Conservation (phyloP, 805 yeast genomes). For the Saturnispora bothae region DNA sequence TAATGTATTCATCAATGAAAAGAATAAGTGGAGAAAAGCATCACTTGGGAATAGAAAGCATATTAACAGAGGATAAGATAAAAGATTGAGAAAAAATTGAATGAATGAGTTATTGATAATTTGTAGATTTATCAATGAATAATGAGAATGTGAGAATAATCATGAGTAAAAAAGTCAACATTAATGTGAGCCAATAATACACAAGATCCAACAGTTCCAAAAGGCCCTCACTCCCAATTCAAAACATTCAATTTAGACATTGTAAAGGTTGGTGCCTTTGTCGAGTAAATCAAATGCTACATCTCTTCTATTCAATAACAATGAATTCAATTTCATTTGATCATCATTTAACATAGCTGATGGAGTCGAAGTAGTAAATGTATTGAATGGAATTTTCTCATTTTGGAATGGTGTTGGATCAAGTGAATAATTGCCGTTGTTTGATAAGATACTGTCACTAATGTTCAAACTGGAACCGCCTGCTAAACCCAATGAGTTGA, state of each 20-base stretch:
- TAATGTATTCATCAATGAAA: constrained; percentile 6
- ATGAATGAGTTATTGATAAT: not conserved
- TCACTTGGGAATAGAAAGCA: constrained; percentile 6
- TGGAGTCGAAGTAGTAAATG: constrained; percentile 14
- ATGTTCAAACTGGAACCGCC: constrained; percentile 16
- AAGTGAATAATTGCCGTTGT: constrained; percentile 9
- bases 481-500: constrained; percentile 18
- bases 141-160: not conserved
- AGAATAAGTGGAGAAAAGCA: no score
- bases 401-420: constrained; percentile 17
- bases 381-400: constrained; percentile 22
- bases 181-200: no score
- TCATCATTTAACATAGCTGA: constrained; percentile 15
- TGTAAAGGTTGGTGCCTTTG: constrained; percentile 29
- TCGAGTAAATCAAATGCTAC: constrained; percentile 46
- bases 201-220: not conserved
- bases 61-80: constrained; percentile 2
- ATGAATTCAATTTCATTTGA: constrained; percentile 36
- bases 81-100: not conserved
- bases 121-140: not conserved
- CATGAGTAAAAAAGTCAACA: no score
- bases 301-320: constrained; percentile 45
- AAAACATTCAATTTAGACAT: constrained; percentile 3
- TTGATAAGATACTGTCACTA: constrained; percentile 16
- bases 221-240: not conserved